Evolutionary conservation across 805 yeast species (phyloP), one percentile per base, ranked within the genome.

Genomic region (Candida nemodendra): DNA sequence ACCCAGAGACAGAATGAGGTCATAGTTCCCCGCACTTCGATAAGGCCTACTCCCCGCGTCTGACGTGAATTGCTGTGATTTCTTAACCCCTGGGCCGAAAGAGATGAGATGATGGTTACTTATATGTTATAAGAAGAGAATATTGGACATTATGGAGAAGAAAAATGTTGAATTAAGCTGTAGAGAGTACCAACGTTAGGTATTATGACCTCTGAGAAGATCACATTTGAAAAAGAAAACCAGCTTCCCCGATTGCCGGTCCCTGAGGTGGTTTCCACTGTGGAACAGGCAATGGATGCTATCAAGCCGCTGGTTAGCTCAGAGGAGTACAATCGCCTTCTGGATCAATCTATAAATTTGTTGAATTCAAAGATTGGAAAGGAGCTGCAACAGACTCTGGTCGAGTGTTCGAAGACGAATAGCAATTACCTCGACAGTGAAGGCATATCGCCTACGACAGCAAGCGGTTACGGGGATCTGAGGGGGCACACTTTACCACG

Each of bases 401-500:
- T 61, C 22, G 65, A 71, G 18, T 72, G 75, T n/a, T 62, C 76
- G 11, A 45, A 48, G 14, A 53, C 59, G 5, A 66, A 72, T 32
- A 66, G 68, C 7, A 66, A 73, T 46, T 84, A 84, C 57, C 59
- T 84, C 36, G 80, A 79, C 48, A 70, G 69, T 22, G 67, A 54
- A 18, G 68, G 65, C 1, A 62, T 65, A 14, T 54, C 72, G 9
- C 67, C 76, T 29, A 71, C 74, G 7, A 71, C 79, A 24, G 76
- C 84, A 0, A 79, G 79, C 9, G 74, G 77, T 24, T 78, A 78
- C 50, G 82, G 83, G 13, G 83, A 78, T 38, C 63, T 78, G 19
- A 67, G 79, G 34, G 84, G 84, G 15, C 83, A 79, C 45, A 75
- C 81, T 1, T 63, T 84, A 29, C 95, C 95, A 4, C 66, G 91